phyloP scores from a whole-genome alignment of 441 rosid genomes.

The Mallotus japonicus region DNA sequence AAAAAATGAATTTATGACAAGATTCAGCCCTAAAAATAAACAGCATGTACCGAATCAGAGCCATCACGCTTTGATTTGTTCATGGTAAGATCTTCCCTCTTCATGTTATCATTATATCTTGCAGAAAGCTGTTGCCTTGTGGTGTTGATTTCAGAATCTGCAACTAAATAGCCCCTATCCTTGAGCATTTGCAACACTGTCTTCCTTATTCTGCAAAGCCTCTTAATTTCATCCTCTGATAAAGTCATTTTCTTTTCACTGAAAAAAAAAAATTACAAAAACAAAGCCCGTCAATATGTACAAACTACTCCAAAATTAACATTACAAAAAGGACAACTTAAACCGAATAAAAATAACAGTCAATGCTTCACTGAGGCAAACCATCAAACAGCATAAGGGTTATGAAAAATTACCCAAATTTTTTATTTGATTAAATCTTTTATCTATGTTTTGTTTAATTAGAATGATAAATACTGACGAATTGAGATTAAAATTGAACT shows the following conservation, averaged over 20 bases:
- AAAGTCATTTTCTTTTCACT: constrained; percentile 42
- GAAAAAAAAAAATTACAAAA: background rate
- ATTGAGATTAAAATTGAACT: too few relatives aligned
- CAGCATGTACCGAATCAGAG: constrained; percentile 55
- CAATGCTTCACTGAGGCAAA: background rate
- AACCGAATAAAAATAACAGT: background rate
- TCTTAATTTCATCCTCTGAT: constrained; percentile 64
- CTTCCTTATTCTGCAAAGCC: constrained; percentile 56
- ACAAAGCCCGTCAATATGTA: background rate
- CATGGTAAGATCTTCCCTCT: constrained; percentile 81
- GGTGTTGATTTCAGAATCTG: constrained; percentile 60
- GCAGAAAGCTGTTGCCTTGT: constrained; percentile 48
- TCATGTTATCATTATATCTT: constrained; percentile 72
- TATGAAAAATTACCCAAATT: too few relatives aligned
- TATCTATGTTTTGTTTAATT: too few relatives aligned
- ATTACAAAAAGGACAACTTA: background rate
- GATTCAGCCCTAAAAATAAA: too few relatives aligned
- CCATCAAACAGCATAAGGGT: too few relatives aligned
- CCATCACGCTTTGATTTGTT: constrained; percentile 50
- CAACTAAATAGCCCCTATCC: constrained; percentile 72
- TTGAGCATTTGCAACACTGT: constrained; percentile 82
- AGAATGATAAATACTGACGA: too few relatives aligned
- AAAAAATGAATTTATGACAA: too few relatives aligned
- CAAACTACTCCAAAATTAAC: too few relatives aligned
- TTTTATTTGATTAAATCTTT: too few relatives aligned